phyloP scores from a whole-genome alignment of 495 filamentous ascomycete genomes.

The Pyrenula massariospora region DNA sequence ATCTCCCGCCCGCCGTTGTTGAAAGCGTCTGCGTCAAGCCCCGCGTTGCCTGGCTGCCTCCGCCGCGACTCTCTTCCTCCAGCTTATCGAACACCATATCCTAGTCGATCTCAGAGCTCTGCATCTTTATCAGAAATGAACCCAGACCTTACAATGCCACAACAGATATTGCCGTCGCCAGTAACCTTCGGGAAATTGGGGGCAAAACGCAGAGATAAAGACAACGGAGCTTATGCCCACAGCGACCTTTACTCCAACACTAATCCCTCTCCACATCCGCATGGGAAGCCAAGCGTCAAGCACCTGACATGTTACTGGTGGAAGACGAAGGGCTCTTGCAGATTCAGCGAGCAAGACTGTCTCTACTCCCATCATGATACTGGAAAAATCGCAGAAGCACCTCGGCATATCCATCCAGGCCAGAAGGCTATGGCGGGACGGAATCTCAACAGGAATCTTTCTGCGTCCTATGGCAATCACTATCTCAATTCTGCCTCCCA shows the following conservation, averaged over 20 bases:
- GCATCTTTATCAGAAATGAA: neutral
- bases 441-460: neutral
- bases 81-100: neutral
- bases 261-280: neutral
- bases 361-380: conserved; percentile 11
- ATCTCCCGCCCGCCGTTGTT: too few species aligned
- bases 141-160: neutral
- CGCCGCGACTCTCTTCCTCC: neutral
- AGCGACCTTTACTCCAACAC: neutral
- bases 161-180: neutral
- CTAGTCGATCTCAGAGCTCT: neutral
- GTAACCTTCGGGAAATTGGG: neutral
- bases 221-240: neutral
- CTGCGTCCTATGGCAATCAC: too few species aligned
- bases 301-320: conserved; percentile 13
- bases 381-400: conserved; percentile 5
- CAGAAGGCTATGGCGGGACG: neutral
- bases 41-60: neutral
- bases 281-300: conserved; percentile 5
- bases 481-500: too few species aligned
- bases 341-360: conserved; percentile 4
- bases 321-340: conserved; percentile 4
- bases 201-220: neutral
- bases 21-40: neutral
- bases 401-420: conserved; percentile 7